Evolutionary conservation across 2,329 filamentous ascomycete genomes (phyloP), one percentile per base, ranked within the genome.

Genomic region (Sphaerulina vaccinii): DNA sequence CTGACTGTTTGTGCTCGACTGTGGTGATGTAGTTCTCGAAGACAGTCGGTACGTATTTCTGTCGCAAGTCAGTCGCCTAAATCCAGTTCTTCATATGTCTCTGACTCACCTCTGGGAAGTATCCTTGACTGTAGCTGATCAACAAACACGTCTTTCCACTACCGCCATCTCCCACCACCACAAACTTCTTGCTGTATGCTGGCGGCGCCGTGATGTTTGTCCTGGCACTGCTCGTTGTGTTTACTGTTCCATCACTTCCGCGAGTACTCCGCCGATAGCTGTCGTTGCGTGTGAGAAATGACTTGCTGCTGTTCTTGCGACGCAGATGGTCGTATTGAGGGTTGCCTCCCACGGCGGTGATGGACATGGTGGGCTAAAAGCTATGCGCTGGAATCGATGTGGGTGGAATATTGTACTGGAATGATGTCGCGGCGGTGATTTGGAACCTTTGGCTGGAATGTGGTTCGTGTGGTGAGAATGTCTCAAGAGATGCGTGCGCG

Each of bases 21-120:
- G 96, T 92, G 49, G 93, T 96, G 75, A 99, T 97, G 82, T 99
- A 99, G 78, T 99, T 99, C 70, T 99, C 93, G 71, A 99, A 99
- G 46, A 99, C 93, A 2, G 93, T 99, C 3, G 93, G 93, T 35
- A 99, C 93, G 67, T 99, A 99, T 97, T 96, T 97, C 93, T 99
- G 66, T 33, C 5, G 37, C 6, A 19, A 7, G 43, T 35, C 36
- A 49, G 36, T 33, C 2, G 5, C 13, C 29, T 13, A 6, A n/a
- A n/a, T n/a, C 18, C 47, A 67, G 49, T 33, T 16, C n/a, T 40
- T 15, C 8, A 3, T 22, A 13, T n/a, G 1, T 4, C 11, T 3
- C 2, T 13, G 6, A 35, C 45, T 22, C 78, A 96, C 93, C 88
- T 99, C 92, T 74, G 93, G 93, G 70, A 99, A 99, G 73, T 96